Conservation (phyloP, 805 yeast species). For the Yarrowia yakushimensis region DNA sequence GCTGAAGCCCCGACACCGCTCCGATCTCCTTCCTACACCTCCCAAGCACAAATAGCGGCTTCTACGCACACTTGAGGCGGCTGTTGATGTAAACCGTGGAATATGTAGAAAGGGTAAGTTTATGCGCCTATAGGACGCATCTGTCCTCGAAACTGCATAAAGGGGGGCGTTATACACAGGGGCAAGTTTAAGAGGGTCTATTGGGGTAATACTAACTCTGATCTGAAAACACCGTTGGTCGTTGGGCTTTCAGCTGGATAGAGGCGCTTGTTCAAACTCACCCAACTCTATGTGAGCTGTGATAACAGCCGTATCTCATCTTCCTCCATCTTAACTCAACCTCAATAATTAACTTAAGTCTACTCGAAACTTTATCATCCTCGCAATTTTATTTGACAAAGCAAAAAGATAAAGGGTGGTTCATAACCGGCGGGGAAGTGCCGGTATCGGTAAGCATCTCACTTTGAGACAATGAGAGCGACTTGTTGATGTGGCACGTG, state of each 20-base stretch:
- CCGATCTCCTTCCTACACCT: not conserved
- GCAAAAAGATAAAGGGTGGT: not conserved
- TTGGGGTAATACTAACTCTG: not conserved
- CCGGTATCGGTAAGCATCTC: not conserved
- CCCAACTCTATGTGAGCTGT: slow-evolving; percentile 5
- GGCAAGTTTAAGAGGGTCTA: not conserved
- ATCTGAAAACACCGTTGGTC: not conserved
- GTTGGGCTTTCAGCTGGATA: not conserved
- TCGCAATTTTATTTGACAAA: slow-evolving; percentile 2
- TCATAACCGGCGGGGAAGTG: slow-evolving; percentile 20
- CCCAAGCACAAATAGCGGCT: slow-evolving; percentile 2
- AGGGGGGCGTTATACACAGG: not conserved
- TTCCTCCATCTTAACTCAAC: slow-evolving; percentile 5
- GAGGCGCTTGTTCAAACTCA: not conserved
- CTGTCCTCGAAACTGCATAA: not conserved
- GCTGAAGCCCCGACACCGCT: not conserved
- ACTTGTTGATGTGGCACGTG: not conserved
- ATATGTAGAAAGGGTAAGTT: slow-evolving; percentile 12
- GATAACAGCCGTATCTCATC: slow-evolving; percentile 3
- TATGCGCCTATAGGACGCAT: not conserved
- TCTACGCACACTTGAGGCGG: slow-evolving; percentile 18
- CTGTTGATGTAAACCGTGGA: slow-evolving; percentile 6
- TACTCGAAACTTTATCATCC: not conserved
- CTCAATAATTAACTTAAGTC: not conserved
- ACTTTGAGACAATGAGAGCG: not conserved